Evolutionary conservation across 2,329 filamentous ascomycete species (phyloP), one percentile per base, ranked within the genome.

Genomic region (Microsporum canis): DNA sequence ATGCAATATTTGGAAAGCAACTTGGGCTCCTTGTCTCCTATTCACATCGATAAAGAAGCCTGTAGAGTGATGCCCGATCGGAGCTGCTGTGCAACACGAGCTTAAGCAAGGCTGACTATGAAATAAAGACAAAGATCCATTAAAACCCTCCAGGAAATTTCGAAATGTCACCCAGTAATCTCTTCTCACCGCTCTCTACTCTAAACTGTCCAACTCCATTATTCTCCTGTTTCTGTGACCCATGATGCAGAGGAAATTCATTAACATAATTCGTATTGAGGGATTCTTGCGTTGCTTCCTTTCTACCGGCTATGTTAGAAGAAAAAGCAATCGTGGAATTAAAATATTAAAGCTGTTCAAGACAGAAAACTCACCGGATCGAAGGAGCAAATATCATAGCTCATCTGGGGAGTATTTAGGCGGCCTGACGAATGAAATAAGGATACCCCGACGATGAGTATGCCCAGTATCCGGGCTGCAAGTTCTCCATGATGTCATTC

Each of bases 391-490:
- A 55, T 14, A 55, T 38, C 31, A 36, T 27, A 31, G 36, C 51
- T 34, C 51, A 55, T 36, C 51, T 27, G 41, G 38, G 2, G 6
- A 27, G 5, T 29, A 36, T 29, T 29, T 23, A 43, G 55, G 55
- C 23, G n/a, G 49, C 34, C 5, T 63, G 60, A 5, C 62, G 62
- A 55, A 64, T 47, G 36, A 58, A 64, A 34, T 64, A 64, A 34
- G 60, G 60, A 36, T 45, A 64, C n/a, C 62, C 62, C 5, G 41
- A 57, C 12, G 47, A 36, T 3, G 58, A 57, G 45, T 64, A 59
- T 34, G 56, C 31, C 71, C 71, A 72, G 5, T 63, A 57, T 5
- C 71, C 71, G 6, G 71, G 71, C 57, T 69, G 66, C 39, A 68
- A 65, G 31, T 67, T 65, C 12, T 69, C 66, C 53, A 66, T 65